phyloP scores from a whole-genome alignment of 768 basidiomycete genomes.

The Lactarius tabidus region DNA sequence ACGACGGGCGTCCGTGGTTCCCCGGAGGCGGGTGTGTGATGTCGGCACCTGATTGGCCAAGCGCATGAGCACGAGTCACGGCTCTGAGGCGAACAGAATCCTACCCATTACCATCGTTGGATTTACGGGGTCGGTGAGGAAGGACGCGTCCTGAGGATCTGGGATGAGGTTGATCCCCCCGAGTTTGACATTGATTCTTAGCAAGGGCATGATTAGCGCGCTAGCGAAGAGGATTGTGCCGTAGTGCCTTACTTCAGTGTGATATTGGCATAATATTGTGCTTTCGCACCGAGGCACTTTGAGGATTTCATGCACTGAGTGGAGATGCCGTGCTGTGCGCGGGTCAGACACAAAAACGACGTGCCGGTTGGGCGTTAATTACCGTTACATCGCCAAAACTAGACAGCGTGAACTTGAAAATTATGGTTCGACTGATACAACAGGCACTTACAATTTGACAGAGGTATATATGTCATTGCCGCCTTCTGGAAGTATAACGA shows the following conservation, averaged over 20 bases:
- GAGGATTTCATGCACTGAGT: constrained; percentile 70
- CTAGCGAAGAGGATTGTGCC: neutral
- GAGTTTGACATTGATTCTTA: constrained; percentile 76
- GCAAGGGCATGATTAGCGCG: neutral
- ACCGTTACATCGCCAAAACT: constrained; percentile 17
- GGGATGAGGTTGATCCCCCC: constrained; percentile 80
- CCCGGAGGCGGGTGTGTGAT: constrained; percentile 79
- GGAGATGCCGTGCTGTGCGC: constrained; percentile 54
- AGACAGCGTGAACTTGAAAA: neutral
- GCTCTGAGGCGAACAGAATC: neutral
- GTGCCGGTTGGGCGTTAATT: neutral
- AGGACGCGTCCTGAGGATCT: constrained; percentile 56
- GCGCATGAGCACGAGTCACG: neutral
- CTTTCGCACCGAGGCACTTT: constrained; percentile 61
- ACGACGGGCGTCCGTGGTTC: constrained; percentile 68
- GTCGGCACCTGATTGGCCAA: constrained; percentile 48
- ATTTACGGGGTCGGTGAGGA: constrained; percentile 61
- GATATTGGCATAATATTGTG: constrained; percentile 78
- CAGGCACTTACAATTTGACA: constrained; percentile 66
- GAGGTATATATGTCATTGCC: constrained; percentile 71
- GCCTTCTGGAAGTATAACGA: constrained; percentile 29
- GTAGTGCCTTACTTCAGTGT: constrained; percentile 59
- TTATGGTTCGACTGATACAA: neutral
- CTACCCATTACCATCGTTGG: constrained; percentile 77
- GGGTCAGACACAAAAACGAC: neutral